Evolutionary conservation across 805 yeast species (phyloP), one percentile per base, ranked within the genome.

Genomic region (Ogataea ganodermae): DNA sequence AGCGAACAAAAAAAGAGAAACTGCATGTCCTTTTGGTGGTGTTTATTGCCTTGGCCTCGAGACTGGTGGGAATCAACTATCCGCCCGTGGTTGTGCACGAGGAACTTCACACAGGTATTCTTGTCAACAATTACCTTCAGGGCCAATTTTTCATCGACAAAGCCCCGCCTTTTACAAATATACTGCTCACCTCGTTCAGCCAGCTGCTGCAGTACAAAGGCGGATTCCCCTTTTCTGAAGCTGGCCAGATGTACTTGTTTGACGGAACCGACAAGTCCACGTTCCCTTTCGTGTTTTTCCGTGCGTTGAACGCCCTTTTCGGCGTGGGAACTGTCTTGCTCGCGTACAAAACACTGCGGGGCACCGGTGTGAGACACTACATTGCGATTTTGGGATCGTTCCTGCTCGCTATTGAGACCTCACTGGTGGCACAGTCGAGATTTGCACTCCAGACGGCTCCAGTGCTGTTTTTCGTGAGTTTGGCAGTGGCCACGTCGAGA

Each of bases 21-120:
- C 1, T 56, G 4, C 62, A 59, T n/a, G 38, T 61, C 1, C 8
- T 55, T 1, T 16, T 30, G 1, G 33, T 56, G 7, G 30, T 56
- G 0, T 28, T 42, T 4, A 13, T 80, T 12, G 78, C 96, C 0
- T 48, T 74, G 10, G 60, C 66, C 38, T 76, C 86, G 28, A 80
- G 98, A 57, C 68, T 86, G 44, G 71, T 71, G 56, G 68, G 75
- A 37, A 69, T 92, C 42, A 71, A 76, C 23, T 60, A 70, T 49
- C 98, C 97, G 21, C 62, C 79, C 56, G 78, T 86, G 17, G 95
- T 90, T 30, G 96, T 92, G 10, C 88, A 88, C 56, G 96, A 90
- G 66, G 99, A 92, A 67, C 94, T 87, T 33, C 96, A 88, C 66
- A 89, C 89, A 57, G 97, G 97, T 33, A 89, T 89, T 12, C 85